phyloP scores from a whole-genome alignment of 1,139 yeast species.

The Diutina mesorugosa region DNA sequence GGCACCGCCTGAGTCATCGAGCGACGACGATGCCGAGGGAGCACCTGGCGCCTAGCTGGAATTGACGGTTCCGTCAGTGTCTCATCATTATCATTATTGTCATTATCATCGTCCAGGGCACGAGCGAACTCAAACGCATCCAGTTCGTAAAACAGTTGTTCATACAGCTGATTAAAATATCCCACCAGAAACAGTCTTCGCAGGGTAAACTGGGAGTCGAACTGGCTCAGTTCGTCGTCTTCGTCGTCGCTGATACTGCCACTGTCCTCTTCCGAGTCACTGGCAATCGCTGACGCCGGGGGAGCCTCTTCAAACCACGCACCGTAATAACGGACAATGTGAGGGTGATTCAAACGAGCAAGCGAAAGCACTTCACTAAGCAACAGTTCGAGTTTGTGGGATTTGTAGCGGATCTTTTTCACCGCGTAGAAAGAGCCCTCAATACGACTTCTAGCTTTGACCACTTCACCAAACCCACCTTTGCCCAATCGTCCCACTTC shows the following conservation, averaged over 20 bases:
- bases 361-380: slow-evolving; percentile 84
- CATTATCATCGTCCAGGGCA: slow-evolving; percentile 19
- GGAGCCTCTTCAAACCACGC: slow-evolving; percentile 86
- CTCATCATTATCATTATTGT: slow-evolving; percentile 11
- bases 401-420: slow-evolving; percentile 77
- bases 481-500: slow-evolving; percentile 86
- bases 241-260: slow-evolving; percentile 11
- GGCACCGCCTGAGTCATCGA: slow-evolving; percentile 8
- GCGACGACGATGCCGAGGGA: background rate
- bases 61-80: background rate
- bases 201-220: background rate
- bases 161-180: slow-evolving; percentile 48
- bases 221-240: slow-evolving; percentile 5
- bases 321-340: slow-evolving; percentile 90
- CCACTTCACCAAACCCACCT: slow-evolving; percentile 97
- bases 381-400: slow-evolving; percentile 66
- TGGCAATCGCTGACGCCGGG: slow-evolving; percentile 8
- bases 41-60: background rate
- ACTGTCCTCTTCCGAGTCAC: slow-evolving; percentile 8
- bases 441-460: slow-evolving; percentile 80
- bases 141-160: slow-evolving; percentile 23
- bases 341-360: slow-evolving; percentile 87
- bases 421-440: slow-evolving; percentile 95
- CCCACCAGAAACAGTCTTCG: slow-evolving; percentile 39
- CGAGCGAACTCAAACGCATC: slow-evolving; percentile 38